These are phyloP conservation scores for Aureobasidium sp. DNA, from an alignment of 2,329 filamentous ascomycete genomes.

Conservation along the genomic window DNA sequence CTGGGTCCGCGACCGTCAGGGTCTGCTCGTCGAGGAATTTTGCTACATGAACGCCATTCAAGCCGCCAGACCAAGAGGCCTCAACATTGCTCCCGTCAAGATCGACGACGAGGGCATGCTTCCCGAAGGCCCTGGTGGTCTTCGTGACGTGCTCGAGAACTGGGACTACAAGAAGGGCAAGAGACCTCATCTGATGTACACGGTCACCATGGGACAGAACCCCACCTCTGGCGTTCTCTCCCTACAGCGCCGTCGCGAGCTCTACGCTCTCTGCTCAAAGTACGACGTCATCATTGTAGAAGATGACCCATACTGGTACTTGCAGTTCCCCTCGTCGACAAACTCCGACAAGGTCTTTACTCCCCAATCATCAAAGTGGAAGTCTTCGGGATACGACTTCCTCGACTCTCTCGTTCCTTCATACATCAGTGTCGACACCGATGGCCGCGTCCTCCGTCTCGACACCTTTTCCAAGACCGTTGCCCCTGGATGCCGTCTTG, in stretches of 20 bases:
- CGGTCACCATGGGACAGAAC: slow-evolving; percentile 87
- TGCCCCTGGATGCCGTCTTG: slow-evolving; percentile 80
- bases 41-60: slow-evolving; percentile 72
- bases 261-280: slow-evolving; percentile 73
- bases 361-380: slow-evolving; percentile 30
- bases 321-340: slow-evolving; percentile 74
- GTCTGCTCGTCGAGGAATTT: slow-evolving; percentile 71
- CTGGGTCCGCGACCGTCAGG: slow-evolving; percentile 63
- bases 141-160: slow-evolving; percentile 70
- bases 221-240: slow-evolving; percentile 73
- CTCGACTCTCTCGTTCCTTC: slow-evolving; percentile 78
- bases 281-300: slow-evolving; percentile 90
- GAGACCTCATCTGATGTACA: slow-evolving; percentile 80
- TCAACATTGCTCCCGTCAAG: slow-evolving; percentile 66
- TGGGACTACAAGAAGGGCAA: slow-evolving; percentile 72
- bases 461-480: slow-evolving; percentile 95
- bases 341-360: slow-evolving; percentile 25
- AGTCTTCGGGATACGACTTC: slow-evolving; percentile 64
- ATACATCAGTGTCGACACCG: slow-evolving; percentile 71
- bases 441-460: slow-evolving; percentile 80
- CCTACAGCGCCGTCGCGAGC: slow-evolving; percentile 63
- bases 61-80: slow-evolving; percentile 57
- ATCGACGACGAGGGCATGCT: slow-evolving; percentile 76
- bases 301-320: slow-evolving; percentile 93
- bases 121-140: slow-evolving; percentile 62